phyloP scores from a whole-genome alignment of 2,329 filamentous ascomycete species.

The Xylariaceae sp. region DNA sequence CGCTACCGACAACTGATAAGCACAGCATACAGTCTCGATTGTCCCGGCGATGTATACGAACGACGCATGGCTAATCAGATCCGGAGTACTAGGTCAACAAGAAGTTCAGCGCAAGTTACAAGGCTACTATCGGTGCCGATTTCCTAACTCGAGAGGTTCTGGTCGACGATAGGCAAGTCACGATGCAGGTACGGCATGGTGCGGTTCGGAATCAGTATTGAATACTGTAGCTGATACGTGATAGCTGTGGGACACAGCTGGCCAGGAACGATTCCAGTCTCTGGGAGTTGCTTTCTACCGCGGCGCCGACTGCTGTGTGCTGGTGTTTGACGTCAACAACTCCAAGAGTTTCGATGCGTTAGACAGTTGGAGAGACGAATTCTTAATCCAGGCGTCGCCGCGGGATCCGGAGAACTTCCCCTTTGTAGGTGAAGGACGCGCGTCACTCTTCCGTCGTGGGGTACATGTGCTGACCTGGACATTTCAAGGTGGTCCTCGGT shows the following conservation, averaged over 20 bases:
- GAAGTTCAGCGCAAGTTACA: conserved; percentile 99
- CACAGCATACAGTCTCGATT: neutral
- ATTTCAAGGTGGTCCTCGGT: conserved; percentile 74
- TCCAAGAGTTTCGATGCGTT: conserved; percentile 98
- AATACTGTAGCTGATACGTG: conserved; percentile 20
- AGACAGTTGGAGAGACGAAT: conserved; percentile 98
- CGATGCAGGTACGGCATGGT: conserved; percentile 73
- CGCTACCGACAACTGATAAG: conserved; percentile 34
- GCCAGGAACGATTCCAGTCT: conserved; percentile 96
- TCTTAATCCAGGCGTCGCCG: conserved; percentile 93
- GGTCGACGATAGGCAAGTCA: conserved; percentile 94
- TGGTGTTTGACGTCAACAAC: conserved; percentile 99
- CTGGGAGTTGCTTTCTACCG: conserved; percentile 96
- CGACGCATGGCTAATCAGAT: neutral
- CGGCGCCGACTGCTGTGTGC: conserved; percentile 93
- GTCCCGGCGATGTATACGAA: neutral
- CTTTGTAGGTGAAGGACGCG: conserved; percentile 61
- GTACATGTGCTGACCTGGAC: conserved; percentile 1
- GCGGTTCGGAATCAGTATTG: conserved; percentile 4
- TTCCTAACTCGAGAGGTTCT: conserved; percentile 97
- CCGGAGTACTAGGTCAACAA: conserved; percentile 78
- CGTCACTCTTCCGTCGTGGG: neutral
- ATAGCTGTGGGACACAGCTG: conserved; percentile 95
- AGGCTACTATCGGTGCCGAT: conserved; percentile 97
- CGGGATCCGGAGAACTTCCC: conserved; percentile 96